Conservation (phyloP, 768 basidiomycete species). For the Naganishia vaughanmartiniae region DNA sequence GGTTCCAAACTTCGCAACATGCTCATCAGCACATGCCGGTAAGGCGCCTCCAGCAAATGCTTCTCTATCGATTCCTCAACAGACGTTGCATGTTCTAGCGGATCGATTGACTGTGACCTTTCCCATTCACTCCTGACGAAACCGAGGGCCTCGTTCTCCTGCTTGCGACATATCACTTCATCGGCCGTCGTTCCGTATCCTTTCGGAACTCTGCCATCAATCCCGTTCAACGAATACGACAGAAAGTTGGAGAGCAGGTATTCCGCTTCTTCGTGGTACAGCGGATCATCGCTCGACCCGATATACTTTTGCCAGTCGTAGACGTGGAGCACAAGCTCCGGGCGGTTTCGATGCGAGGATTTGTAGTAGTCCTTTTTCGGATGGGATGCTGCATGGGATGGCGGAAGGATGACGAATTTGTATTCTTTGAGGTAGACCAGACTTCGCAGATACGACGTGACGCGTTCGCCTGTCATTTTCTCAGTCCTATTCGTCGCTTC, state of each 20-base stretch:
- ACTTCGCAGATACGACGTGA: slow-evolving; percentile 17
- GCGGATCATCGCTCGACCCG: slow-evolving; percentile 12
- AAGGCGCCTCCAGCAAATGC: neutral
- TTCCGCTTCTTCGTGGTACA: slow-evolving; percentile 19
- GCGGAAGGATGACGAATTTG: slow-evolving; percentile 22
- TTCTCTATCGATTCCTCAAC: neutral
- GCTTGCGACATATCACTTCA: slow-evolving; percentile 13
- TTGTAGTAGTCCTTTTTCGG: slow-evolving; percentile 4
- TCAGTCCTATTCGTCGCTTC: slow-evolving; percentile 9
- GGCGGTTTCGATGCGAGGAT: neutral
- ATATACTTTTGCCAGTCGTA: slow-evolving; percentile 23
- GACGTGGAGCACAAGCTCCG: slow-evolving; percentile 8
- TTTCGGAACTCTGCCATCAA: slow-evolving; percentile 7
- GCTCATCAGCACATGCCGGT: slow-evolving; percentile 9
- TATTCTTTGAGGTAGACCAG: slow-evolving; percentile 18
- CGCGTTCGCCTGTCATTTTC: slow-evolving; percentile 3
- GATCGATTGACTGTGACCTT: neutral
- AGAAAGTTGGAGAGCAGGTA: slow-evolving; percentile 15
- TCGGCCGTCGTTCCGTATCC: neutral
- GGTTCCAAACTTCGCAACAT: neutral
- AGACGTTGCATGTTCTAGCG: too few species aligned
- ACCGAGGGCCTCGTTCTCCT: slow-evolving; percentile 7
- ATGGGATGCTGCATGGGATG: neutral
- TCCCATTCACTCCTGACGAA: slow-evolving; percentile 13
- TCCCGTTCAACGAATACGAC: neutral